Conservation (phyloP, 2,329 filamentous ascomycete genomes). For the Ampelomyces quisqualis region DNA sequence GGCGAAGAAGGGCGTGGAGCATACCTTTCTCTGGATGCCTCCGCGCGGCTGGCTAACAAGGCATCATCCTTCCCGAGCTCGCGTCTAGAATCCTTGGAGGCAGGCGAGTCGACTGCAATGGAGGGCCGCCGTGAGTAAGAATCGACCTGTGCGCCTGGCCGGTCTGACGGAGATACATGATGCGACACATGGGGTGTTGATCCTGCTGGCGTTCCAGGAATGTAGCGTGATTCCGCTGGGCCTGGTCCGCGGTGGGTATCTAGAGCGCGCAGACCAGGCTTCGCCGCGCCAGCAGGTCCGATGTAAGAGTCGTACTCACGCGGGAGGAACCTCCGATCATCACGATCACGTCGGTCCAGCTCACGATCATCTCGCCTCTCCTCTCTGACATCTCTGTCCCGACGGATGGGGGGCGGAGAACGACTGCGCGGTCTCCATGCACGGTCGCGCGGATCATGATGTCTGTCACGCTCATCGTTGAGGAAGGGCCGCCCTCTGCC, state of each 20-base stretch:
- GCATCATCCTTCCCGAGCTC: constrained; percentile 49
- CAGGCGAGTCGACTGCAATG: constrained; percentile 36
- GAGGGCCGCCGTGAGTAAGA: constrained; percentile 42
- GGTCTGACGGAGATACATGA: constrained; percentile 37
- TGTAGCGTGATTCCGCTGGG: constrained; percentile 33
- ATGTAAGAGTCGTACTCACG: constrained; percentile 50
- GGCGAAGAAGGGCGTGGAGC: constrained; percentile 53
- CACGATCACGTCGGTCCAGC: constrained; percentile 43
- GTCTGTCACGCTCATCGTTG: constrained; percentile 52
- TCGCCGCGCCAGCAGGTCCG: constrained; percentile 34
- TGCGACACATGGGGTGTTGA: constrained; percentile 36
- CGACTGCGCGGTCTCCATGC: constrained; percentile 64
- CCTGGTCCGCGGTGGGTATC: constrained; percentile 36
- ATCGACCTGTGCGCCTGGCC: constrained; percentile 33
- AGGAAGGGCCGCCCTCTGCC: constrained; percentile 51
- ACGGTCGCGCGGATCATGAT: constrained; percentile 47
- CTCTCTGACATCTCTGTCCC: constrained; percentile 52
- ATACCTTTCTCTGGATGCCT: constrained; percentile 50
- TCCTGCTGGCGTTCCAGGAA: constrained; percentile 38
- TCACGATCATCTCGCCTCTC: constrained; percentile 45
- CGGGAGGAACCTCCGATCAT: constrained; percentile 48
- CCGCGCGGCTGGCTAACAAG: constrained; percentile 48
- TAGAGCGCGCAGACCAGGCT: constrained; percentile 30
- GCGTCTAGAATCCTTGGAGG: constrained; percentile 38
- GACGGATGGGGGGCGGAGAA: constrained; percentile 56